A percentile compares a stretch with the other conserved stretches of the same genome.
Conservation (phyloP, 2,329 filamentous ascomycete species). For the Phoma sp. region DNA sequence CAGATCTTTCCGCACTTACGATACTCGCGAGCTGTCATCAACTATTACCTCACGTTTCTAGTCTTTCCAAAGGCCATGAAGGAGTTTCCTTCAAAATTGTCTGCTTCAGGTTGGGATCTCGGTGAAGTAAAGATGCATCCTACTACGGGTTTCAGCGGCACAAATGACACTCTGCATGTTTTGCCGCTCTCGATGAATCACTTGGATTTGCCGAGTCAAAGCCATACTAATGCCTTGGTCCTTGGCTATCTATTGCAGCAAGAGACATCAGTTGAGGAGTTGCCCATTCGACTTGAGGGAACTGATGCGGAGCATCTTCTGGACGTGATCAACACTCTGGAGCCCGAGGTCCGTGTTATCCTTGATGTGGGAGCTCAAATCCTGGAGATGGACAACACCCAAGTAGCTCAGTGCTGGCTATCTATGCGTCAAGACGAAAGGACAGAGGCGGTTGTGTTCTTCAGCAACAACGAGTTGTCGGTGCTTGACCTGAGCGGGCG, state of each 20-base stretch:
- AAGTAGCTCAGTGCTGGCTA: not conserved
- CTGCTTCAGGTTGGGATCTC: conserved; percentile 72
- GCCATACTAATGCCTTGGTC: conserved; percentile 72
- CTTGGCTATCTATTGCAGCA: not conserved
- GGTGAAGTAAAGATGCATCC: conserved; percentile 54
- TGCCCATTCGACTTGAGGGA: not conserved
- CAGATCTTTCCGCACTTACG: conserved; percentile 61
- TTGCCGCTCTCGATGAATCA: conserved; percentile 65
- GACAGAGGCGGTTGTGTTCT: not conserved
- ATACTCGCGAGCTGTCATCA: conserved; percentile 60
- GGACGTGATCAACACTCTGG: not conserved
- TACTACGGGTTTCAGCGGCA: conserved; percentile 73
- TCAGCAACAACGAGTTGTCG: not conserved
- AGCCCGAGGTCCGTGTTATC: not conserved
- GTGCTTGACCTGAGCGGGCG: not conserved
- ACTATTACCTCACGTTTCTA: conserved; percentile 66
- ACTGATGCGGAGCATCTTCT: not conserved
- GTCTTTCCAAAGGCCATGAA: conserved; percentile 68
- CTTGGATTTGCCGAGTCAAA: conserved; percentile 59
- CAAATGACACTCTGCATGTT: conserved; percentile 66
- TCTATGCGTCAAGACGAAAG: not conserved
- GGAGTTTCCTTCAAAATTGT: conserved; percentile 68
- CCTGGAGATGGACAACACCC: not conserved
- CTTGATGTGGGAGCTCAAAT: not conserved
- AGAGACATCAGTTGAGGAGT: not conserved